Base-by-base conservation (phyloP, 2,329 filamentous ascomycete species). In the Penicillium sp. region DNA sequence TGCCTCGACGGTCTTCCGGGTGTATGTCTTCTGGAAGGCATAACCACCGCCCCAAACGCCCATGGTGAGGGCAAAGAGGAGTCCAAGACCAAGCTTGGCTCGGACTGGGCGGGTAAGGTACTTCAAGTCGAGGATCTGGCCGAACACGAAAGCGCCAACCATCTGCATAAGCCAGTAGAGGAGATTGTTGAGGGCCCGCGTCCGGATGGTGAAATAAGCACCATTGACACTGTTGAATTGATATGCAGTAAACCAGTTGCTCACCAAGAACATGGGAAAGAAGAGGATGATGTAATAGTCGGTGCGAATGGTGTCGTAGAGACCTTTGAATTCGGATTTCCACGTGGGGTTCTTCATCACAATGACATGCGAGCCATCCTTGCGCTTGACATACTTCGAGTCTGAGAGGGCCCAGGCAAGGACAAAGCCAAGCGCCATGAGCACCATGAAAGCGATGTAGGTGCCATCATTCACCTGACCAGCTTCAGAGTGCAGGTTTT, bases 301-400 rank as follows among this genome's bases (percentile, higher is more conserved):
- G n/a, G n/a, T n/a, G n/a, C 6, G 81, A 81, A 58, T 93, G 85
- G 29, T 76, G 76, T 93, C 78, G 68, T 77, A 84, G 2, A 95
- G 79, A 48, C 89, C 89, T 17, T 78, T 56, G 53, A 95, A 69
- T 70, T 95, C 89, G 3, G 85, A 83, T 62, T 81, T 80, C 86
- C 87, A 94, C 44, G 85, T 87, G 3, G 89, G 89, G 69, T 94
- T 87, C 75, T 93, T 91, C 85, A 91, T 94, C 55, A 90, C 71
- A 55, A 95, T 88, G 64, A 95, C 82, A 51, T 81, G 79, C 51
- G 85, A 85, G 52, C 88, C 87, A 64, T 95, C 88, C 33, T 78
- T 75, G 53, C 89, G 87, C 56, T 87, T 73, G 54, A 95, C 79
- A 48, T 81, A 78, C 58, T 79, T 79, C 32, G 86, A 85, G 61